phyloP scores from a whole-genome alignment of 2,329 filamentous ascomycete genomes.

The Calycina herbarum region DNA sequence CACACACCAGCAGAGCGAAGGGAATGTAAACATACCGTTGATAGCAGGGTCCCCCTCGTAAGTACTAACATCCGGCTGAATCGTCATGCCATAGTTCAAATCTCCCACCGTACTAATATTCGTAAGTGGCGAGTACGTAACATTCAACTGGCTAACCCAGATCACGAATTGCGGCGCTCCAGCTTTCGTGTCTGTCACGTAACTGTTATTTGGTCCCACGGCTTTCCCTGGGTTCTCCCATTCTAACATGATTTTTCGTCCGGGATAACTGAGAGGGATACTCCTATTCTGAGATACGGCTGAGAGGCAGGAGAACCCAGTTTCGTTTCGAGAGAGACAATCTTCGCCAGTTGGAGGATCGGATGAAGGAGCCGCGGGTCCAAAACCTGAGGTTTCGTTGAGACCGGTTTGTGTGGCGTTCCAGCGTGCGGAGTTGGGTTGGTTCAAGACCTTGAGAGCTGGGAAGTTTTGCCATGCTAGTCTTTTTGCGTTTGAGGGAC shows the following conservation, averaged over 20 bases:
- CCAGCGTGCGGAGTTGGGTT: constrained; percentile 71
- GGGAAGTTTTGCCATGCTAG: constrained; percentile 87
- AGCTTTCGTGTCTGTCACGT: constrained; percentile 65
- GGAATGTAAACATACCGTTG: constrained; percentile 55
- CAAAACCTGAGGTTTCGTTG: constrained; percentile 64
- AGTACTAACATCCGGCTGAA: constrained; percentile 70
- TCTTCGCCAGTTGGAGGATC: constrained; percentile 45
- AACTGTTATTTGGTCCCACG: constrained; percentile 80
- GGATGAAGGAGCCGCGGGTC: constrained; percentile 39
- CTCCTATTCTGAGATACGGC: constrained; percentile 69
- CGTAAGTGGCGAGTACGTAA: constrained; percentile 67
- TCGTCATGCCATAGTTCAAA: constrained; percentile 48
- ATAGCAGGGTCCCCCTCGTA: constrained; percentile 63
- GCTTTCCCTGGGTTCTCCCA: constrained; percentile 71
- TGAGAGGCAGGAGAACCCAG: constrained; percentile 59
- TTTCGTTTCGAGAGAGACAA: constrained; percentile 58
- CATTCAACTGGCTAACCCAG: constrained; percentile 76
- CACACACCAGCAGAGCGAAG: too few relatives aligned
- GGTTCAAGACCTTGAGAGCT: constrained; percentile 67
- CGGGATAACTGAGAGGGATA: constrained; percentile 71
- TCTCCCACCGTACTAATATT: constrained; percentile 46
- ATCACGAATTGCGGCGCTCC: constrained; percentile 64
- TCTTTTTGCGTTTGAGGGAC: constrained; percentile 70
- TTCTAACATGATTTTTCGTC: constrained; percentile 66
- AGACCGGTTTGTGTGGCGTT: constrained; percentile 60